phyloP scores from a whole-genome alignment of 352 stramenopile species.

The Blastocystis sp. region DNA sequence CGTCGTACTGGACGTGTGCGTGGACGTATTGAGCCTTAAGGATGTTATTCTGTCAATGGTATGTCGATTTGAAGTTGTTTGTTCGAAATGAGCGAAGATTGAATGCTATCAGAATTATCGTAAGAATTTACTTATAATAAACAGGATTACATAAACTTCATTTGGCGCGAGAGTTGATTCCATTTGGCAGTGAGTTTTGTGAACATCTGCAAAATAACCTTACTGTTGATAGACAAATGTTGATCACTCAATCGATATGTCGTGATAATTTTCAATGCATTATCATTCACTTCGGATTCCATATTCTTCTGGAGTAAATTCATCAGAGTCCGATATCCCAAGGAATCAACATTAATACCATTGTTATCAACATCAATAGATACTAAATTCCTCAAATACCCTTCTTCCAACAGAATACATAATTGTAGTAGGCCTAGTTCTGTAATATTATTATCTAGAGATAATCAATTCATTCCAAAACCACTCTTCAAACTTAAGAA shows the following conservation, averaged over 20 bases:
- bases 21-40: too few relatives aligned
- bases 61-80: too few relatives aligned
- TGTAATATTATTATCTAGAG: slow-evolving; percentile 35
- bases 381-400: slow-evolving; percentile 10
- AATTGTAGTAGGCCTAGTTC: slow-evolving; percentile 38
- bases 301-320: slow-evolving; percentile 41
- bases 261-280: slow-evolving; percentile 10
- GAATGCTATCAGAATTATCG: too few relatives aligned
- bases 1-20: too few relatives aligned
- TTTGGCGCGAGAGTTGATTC: slow-evolving; percentile 49
- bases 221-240: slow-evolving; percentile 59
- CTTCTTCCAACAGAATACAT: slow-evolving; percentile 40
- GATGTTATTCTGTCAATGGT: too few relatives aligned
- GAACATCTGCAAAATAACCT: slow-evolving; percentile 64
- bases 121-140: too few relatives aligned
- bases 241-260: slow-evolving; percentile 50
- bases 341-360: neutral
- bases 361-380: slow-evolving; percentile 53
- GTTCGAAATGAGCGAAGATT: too few relatives aligned
- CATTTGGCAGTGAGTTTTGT: slow-evolving; percentile 57
- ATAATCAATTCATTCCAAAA: neutral
- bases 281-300: neutral
- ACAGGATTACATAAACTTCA: slow-evolving; percentile 45
- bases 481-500: slow-evolving; percentile 42
- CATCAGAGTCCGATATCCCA: slow-evolving; percentile 32